These are phyloP conservation scores for Geotrichum bryndzae DNA, from an alignment of 1,139 yeast genomes.

Conservation along the genomic window DNA sequence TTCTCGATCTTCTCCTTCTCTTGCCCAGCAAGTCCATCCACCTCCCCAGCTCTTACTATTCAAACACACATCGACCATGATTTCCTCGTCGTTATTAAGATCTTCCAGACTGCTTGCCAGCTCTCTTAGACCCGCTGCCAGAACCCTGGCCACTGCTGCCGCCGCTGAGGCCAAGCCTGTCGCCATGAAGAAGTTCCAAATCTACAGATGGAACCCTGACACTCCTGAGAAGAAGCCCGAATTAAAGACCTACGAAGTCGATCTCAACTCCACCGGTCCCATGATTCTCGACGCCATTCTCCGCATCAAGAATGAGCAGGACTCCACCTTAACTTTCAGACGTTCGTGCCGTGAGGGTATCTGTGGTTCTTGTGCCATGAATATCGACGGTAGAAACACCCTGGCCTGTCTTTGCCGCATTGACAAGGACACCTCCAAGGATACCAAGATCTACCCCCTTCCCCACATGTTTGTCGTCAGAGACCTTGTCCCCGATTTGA, in stretches of 20 bases:
- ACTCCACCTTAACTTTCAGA: conserved; percentile 89
- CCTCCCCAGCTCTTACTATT: neutral
- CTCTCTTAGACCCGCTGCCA: conserved; percentile 8
- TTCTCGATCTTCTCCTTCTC: neutral
- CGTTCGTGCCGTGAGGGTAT: conserved; percentile 99
- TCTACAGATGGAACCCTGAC: conserved; percentile 98
- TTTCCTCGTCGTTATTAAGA: conserved; percentile 2
- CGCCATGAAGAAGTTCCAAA: conserved; percentile 74
- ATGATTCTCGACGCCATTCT: conserved; percentile 94
- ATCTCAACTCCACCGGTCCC: conserved; percentile 90
- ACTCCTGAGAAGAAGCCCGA: conserved; percentile 89
- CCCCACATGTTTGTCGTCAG: conserved; percentile 98
- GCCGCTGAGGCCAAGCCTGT: conserved; percentile 35
- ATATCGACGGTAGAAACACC: conserved; percentile 95
- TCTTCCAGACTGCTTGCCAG: neutral
- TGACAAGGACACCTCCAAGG: conserved; percentile 69
- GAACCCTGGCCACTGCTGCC: conserved; percentile 24
- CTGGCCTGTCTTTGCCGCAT: conserved; percentile 94
- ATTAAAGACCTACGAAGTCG: conserved; percentile 76
- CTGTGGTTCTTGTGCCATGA: conserved; percentile 99
- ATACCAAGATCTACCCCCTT: conserved; percentile 85
- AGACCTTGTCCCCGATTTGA: conserved; percentile 95
- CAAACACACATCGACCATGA: neutral
- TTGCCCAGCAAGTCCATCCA: neutral
- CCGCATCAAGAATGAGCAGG: conserved; percentile 95